Evolutionary conservation across 192 early-diverging fungal species (phyloP), one percentile per base, ranked within the genome.

Genomic region (Coemansia sp.): DNA sequence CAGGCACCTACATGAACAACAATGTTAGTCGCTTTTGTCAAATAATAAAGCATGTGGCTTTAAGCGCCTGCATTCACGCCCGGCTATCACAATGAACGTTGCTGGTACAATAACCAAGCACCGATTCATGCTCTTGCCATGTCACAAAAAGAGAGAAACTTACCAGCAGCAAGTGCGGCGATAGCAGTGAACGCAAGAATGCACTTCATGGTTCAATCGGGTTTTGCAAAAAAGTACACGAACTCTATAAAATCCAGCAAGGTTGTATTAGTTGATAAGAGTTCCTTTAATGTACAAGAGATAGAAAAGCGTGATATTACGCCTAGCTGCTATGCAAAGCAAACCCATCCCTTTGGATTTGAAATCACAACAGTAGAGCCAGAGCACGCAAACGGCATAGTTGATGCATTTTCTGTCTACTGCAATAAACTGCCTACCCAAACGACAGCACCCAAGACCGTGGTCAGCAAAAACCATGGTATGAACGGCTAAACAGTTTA

Each of bases 161-260:
- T 75, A 75, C 71, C 76, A 43, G 71, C 71, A 57, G 68, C 70
- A 43, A 73, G 48, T 14, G 76, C 67, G 14, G 64, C 76, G 27
- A 79, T 45, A 25, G 67, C 68, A 49, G 76, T 57, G 22, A 79
- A 50, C 12, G 71, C 76, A 53, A 79, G 57, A 19, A 70, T 50
- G 61, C 64, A 73, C 71, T 73, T 79, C 76, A 79, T 79, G 54
- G 45, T 50, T 66, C 41, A n/a, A 21, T 51, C 5, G 29, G 6
- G 9, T 41, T 59, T 24, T 5, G 50, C 21, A 52, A 21, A 29
- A 35, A 11, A 56, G 54, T 6, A 12, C 5, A 17, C 9, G 32
- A 6, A 32, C 29, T 32, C 29, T 32, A 32, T 32, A 32, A 32
- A 32, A 32, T 6, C 5, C 29, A 4, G 5, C 29, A 32, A 32